phyloP scores from a whole-genome alignment of 495 filamentous ascomycete genomes.

The Lineolata rhizophorae region DNA sequence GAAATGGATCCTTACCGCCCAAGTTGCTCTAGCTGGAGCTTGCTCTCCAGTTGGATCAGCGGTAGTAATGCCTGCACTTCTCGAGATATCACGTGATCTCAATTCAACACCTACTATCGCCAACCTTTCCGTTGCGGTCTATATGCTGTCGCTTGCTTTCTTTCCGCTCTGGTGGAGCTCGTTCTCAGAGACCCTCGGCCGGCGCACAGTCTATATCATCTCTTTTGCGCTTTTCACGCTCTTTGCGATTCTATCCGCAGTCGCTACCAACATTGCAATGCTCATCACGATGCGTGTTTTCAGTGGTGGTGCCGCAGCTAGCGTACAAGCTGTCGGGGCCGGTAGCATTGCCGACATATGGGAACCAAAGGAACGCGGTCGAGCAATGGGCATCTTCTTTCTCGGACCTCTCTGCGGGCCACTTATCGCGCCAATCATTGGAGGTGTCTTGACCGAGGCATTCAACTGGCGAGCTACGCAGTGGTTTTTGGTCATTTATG shows the following conservation, averaged over 20 bases:
- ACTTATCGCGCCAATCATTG: constrained; percentile 67
- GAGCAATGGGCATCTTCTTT: constrained; percentile 87
- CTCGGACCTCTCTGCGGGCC: constrained; percentile 78
- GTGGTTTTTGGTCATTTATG: constrained; percentile 72
- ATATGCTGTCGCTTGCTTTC: constrained; percentile 78
- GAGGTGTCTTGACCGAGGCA: constrained; percentile 46
- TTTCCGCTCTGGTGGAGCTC: constrained; percentile 91
- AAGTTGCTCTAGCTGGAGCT: constrained; percentile 54
- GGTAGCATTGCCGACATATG: constrained; percentile 87
- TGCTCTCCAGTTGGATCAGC: constrained; percentile 69
- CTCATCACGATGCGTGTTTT: constrained; percentile 68
- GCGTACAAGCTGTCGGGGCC: constrained; percentile 80
- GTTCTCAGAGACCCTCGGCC: constrained; percentile 65
- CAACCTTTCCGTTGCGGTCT: constrained; percentile 67
- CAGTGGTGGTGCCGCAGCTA: constrained; percentile 64
- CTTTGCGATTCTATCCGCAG: constrained; percentile 50
- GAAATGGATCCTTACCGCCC: constrained; percentile 73
- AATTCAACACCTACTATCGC: constrained; percentile 44
- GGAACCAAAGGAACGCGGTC: constrained; percentile 58
- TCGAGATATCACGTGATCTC: constrained; percentile 43
- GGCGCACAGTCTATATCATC: constrained; percentile 64
- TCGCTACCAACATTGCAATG: constrained; percentile 61
- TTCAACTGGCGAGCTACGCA: constrained; percentile 70
- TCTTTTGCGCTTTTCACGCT: constrained; percentile 67
- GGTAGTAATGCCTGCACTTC: constrained; percentile 63